Base-by-base conservation (phyloP, 768 basidiomycete genomes). In the Agrocybe chaxingu region DNA sequence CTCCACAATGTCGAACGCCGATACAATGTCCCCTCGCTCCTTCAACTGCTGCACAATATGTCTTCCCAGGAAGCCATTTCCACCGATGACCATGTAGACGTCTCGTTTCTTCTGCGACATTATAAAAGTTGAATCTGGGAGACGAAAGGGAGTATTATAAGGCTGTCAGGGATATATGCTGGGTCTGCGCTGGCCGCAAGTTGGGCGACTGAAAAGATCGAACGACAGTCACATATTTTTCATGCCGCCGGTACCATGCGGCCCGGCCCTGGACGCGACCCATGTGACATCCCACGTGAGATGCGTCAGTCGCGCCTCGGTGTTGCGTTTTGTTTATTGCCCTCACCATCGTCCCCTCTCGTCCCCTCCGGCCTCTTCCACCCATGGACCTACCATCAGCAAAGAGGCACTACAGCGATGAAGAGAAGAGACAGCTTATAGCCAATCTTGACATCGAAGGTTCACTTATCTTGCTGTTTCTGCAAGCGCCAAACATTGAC, bases 1-100 rank as follows among this genome's bases (percentile, higher is more conserved):
- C 69, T 97, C 93, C 1, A 95, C 92, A 52, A 97, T 80, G 72
- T 98, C 96, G 64, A 98, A 89, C 3, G 89, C 87, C 0, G 88
- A 81, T 12, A 98, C 92, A 34, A 78, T 70, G 70, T 91, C 89
- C 4, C 83, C 88, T 41, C 95, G 80, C 16, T 81, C 84, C 30
- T 89, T 66, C 47, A 98, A 80, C 47, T 84, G 82, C 58, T 94
- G 82, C 30, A 98, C 93, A 58, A 99, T 91, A 62, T 93, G 89
- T 52, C 92, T 76, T 40, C 96, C 93, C 18, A 96, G 74, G 67
- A 96, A 95, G 18, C 93, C 92, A 60, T 90, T 92, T 50, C 95
- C 95, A 18, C 96, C 96, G 62, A 98, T 87, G 62, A 99, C 93
- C 49, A 96, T 72, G 70, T 91, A 98, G 2, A 82, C 74, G 56